Conservation (phyloP, 176 grass and related monocot genomes). For the maize (Zea mays) region Zm-B73-REFERENCE-NAM-5.0 NC_050098.1:608001-608500, state of each 20-base stretch:
- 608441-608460: not conserved
- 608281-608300: not conserved
- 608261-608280: not conserved
- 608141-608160: not conserved
- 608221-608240: not conserved
- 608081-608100: not conserved
- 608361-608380: constrained; percentile 1
- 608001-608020: not conserved
- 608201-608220: not conserved
- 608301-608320: not conserved
- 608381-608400: not conserved
- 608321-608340: not conserved
- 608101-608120: not conserved
- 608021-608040: not conserved
- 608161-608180: constrained; percentile 1
- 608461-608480: not conserved
- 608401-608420: constrained; percentile 1
- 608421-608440: not conserved
- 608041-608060: not conserved
- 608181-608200: constrained; percentile 3
- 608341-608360: constrained; percentile 1
- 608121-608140: not conserved
- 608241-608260: not conserved
- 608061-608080: not conserved
- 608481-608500: not conserved